phyloP scores from a whole-genome alignment of 2,329 filamentous ascomycete genomes.

The Fusarium newnesense region DNA sequence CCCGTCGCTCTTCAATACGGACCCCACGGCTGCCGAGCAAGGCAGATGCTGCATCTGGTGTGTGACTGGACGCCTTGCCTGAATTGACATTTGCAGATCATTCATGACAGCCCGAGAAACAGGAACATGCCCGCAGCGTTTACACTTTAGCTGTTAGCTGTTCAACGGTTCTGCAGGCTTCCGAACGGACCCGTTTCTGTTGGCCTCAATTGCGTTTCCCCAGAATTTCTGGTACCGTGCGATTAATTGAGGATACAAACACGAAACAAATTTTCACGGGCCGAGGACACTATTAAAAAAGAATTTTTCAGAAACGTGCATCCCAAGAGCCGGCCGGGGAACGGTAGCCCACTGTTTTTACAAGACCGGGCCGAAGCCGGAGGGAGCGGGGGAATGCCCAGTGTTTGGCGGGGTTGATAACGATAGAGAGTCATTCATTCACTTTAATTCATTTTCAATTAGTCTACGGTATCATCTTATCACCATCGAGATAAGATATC shows the following conservation, averaged over 20 bases:
- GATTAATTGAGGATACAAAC: slow-evolving; percentile 18
- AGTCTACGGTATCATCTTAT: background rate
- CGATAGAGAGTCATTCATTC: slow-evolving; percentile 6
- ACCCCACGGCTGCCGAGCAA: background rate
- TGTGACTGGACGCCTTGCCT: slow-evolving; percentile 10
- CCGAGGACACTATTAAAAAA: background rate
- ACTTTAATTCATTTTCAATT: background rate
- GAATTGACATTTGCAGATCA: slow-evolving; percentile 6
- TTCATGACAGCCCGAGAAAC: background rate
- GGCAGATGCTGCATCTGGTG: background rate
- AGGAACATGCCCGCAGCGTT: slow-evolving; percentile 11
- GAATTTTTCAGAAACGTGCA: background rate
- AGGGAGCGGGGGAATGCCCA: slow-evolving; percentile 18
- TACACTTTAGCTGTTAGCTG: background rate
- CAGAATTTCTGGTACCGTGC: slow-evolving; percentile 33
- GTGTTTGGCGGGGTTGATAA: slow-evolving; percentile 26
- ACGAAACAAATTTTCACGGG: slow-evolving; percentile 5
- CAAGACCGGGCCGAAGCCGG: slow-evolving; percentile 38
- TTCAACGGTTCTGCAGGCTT: slow-evolving; percentile 16
- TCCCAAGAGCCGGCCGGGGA: slow-evolving; percentile 25
- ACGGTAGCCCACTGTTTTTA: slow-evolving; percentile 20
- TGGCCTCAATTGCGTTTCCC: slow-evolving; percentile 13
- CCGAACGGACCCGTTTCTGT: background rate
- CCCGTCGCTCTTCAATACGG: background rate
- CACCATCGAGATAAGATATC: slow-evolving; percentile 17